phyloP scores from a whole-genome alignment of 345 rosid genomes.

The Populus pruinosa region DNA sequence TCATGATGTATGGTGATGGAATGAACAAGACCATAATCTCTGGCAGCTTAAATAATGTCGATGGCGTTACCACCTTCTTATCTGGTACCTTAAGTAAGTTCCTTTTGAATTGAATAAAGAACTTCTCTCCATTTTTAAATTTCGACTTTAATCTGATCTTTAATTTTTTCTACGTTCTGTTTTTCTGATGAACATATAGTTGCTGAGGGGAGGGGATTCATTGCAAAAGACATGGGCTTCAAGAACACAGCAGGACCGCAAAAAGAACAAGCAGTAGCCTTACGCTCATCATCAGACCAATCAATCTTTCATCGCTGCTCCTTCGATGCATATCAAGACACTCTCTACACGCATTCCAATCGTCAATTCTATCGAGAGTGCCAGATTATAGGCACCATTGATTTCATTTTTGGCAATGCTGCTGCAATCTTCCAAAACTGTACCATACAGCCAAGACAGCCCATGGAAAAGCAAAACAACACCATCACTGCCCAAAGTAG shows the following conservation, averaged over 20 bases:
- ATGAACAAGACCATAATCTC: conserved; percentile 34
- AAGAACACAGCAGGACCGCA: conserved; percentile 32
- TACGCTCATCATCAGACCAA: conserved; percentile 27
- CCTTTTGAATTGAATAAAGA: not conserved
- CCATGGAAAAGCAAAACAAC: conserved; percentile 21
- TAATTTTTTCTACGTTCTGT: not conserved
- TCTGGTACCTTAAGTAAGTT: conserved; percentile 36
- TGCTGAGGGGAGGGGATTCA: conserved; percentile 32
- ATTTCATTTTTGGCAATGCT: conserved; percentile 33
- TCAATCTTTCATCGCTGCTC: conserved; percentile 29
- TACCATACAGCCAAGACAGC: conserved; percentile 25
- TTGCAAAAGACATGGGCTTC: conserved; percentile 37
- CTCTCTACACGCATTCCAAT: conserved; percentile 21
- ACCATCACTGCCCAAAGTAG: conserved; percentile 28
- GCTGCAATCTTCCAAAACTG: conserved; percentile 27
- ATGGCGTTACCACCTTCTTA: conserved; percentile 27
- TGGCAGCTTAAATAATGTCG: conserved; percentile 26
- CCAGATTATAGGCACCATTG: conserved; percentile 24
- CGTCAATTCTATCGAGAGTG: conserved; percentile 28
- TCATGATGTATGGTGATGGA: conserved; percentile 46
- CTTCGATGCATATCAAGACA: conserved; percentile 33
- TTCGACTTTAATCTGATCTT: not conserved
- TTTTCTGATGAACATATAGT: not conserved
- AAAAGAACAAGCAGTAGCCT: conserved; percentile 37
- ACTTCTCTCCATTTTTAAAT: too few relatives aligned